A percentile compares a stretch with the other conserved stretches of the same genome.
These are phyloP conservation scores for Coccomyxa sp. DNA, from an alignment of 139 green algal genomes.

Conservation along the genomic window DNA sequence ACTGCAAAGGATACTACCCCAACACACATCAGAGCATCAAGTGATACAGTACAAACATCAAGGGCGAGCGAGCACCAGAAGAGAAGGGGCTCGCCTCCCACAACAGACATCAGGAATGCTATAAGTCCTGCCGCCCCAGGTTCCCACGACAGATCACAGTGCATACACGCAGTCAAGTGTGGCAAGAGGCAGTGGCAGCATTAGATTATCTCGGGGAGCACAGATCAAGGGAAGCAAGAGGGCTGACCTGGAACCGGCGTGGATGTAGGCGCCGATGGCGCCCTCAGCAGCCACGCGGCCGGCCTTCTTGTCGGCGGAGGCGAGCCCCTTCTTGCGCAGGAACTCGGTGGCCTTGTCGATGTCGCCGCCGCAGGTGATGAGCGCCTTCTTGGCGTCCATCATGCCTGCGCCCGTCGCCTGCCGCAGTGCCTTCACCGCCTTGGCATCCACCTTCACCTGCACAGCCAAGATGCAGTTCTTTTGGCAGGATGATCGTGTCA, in stretches of 20 bases:
- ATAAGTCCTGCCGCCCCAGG: no score
- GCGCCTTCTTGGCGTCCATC: conserved; percentile 98
- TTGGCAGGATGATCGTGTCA: not conserved
- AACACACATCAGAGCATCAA: not conserved
- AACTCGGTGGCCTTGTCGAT: conserved; percentile 70
- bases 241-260: conserved; percentile 70
- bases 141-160: no score
- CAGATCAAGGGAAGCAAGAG: not conserved
- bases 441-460: conserved; percentile 51
- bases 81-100: no score
- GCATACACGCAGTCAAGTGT: no score
- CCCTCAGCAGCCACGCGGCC: conserved; percentile 79
- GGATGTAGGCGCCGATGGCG: conserved; percentile 86
- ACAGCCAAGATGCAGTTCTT: not conserved
- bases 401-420: conserved; percentile 87
- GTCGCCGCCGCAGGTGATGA: conserved; percentile 74
- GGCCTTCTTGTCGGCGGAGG: conserved; percentile 95
- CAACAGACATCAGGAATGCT: no score
- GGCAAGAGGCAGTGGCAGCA: no score
- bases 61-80: no score
- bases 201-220: no score
- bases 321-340: conserved; percentile 89
- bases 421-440: conserved; percentile 85
- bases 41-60: no score
- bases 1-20: not conserved